phyloP scores from a whole-genome alignment of 108 stramenopile genomes.

The Cyclostephanos tholiformis region DNA sequence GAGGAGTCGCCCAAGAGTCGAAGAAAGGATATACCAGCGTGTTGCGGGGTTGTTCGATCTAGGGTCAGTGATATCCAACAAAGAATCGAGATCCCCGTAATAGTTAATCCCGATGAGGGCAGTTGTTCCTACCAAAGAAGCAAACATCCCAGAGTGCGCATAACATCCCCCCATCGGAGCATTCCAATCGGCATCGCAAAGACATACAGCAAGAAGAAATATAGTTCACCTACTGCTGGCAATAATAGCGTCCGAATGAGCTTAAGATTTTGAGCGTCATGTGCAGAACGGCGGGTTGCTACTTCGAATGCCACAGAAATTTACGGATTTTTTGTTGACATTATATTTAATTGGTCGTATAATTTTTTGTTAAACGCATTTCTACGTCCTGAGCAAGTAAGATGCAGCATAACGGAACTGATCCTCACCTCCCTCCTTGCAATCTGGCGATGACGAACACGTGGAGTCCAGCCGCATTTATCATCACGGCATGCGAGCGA shows the following conservation, averaged over 20 bases:
- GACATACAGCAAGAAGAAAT: neutral
- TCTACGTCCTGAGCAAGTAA: too few species aligned
- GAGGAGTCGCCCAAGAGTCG: neutral
- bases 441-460: too few species aligned
- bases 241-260: neutral
- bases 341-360: too few species aligned
- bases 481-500: too few species aligned
- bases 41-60: conserved; percentile 3
- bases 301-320: neutral
- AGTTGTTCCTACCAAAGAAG: neutral
- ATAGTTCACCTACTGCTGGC: neutral
- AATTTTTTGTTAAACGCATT: too few species aligned
- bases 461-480: too few species aligned
- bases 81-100: neutral
- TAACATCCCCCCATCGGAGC: neutral
- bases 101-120: neutral
- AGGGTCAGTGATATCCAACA: conserved; percentile 2
- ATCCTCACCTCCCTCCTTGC: too few species aligned
- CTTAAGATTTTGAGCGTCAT: neutral
- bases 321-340: too few species aligned
- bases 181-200: conserved; percentile 10
- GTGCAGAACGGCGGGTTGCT: neutral
- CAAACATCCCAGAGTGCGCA: too few species aligned
- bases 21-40: neutral
- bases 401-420: too few species aligned